Percentiles rank a stretch among this genome's conserved stretches.
Evolutionary conservation across 2,329 filamentous ascomycete genomes (phyloP).

Genomic region (Penicillium digitatum): DNA sequence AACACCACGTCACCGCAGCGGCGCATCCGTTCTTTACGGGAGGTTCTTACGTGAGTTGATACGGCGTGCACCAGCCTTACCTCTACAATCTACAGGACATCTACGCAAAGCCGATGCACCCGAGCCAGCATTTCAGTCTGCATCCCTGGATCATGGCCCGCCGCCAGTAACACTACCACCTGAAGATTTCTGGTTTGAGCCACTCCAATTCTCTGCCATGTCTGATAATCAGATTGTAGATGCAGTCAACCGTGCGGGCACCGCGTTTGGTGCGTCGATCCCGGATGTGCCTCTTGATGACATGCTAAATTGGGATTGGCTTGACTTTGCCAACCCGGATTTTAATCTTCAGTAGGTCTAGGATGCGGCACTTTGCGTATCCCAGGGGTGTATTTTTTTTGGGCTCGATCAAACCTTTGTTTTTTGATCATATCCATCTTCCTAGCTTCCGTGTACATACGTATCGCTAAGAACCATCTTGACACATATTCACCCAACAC

Average conservation of each 20-base stretch:
- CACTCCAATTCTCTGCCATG: slow-evolving; percentile 64
- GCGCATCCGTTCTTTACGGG: slow-evolving; percentile 60
- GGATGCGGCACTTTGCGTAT: background rate
- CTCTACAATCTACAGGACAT: slow-evolving; percentile 11
- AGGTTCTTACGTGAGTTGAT: slow-evolving; percentile 52
- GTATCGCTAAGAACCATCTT: background rate
- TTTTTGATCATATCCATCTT: background rate
- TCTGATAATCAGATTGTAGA: slow-evolving; percentile 66
- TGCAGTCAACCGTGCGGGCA: slow-evolving; percentile 60
- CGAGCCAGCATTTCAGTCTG: slow-evolving; percentile 13
- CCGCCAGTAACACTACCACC: slow-evolving; percentile 23
- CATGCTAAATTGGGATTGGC: slow-evolving; percentile 56
- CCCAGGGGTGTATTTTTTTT: background rate
- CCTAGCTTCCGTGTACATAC: background rate
- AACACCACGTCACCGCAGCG: slow-evolving; percentile 62
- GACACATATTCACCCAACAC: background rate
- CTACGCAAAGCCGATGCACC: slow-evolving; percentile 5
- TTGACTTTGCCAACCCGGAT: slow-evolving; percentile 44
- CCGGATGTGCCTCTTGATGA: slow-evolving; percentile 59
- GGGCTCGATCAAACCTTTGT: background rate
- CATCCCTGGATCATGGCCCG: slow-evolving; percentile 9
- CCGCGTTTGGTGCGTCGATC: slow-evolving; percentile 55
- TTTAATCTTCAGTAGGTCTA: slow-evolving; percentile 23
- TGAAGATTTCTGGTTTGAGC: slow-evolving; percentile 46
- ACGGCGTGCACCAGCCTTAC: slow-evolving; percentile 34